phyloP scores from a whole-genome alignment of 768 basidiomycete species.

The Podaxis sp. region DNA sequence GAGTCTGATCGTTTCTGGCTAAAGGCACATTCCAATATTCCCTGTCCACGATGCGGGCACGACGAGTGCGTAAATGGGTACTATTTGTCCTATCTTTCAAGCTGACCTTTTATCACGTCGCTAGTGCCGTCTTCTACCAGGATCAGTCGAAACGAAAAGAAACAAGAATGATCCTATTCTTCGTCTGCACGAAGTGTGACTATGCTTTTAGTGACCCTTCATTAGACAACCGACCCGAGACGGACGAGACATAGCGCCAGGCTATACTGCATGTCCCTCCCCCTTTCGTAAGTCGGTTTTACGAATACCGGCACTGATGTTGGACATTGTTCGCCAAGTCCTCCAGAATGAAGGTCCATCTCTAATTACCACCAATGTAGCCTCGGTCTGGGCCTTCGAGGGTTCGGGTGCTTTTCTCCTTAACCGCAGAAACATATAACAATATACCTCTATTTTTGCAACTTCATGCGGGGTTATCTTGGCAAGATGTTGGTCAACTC shows the following conservation, averaged over 20 bases:
- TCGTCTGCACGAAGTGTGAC: conserved; percentile 81
- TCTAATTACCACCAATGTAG: too few species aligned
- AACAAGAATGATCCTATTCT: conserved; percentile 92
- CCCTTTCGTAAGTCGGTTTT: background rate
- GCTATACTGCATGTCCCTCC: background rate
- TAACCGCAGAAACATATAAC: too few species aligned
- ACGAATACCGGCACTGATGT: background rate
- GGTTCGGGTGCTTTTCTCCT: too few species aligned
- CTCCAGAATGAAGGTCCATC: background rate
- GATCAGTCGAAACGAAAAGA: conserved; percentile 97
- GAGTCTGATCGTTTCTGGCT: background rate
- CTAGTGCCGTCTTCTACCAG: conserved; percentile 91
- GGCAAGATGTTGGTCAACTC: too few species aligned
- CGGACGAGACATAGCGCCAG: conserved; percentile 16
- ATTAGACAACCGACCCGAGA: conserved; percentile 39
- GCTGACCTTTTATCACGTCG: conserved; percentile 8
- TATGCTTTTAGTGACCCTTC: conserved; percentile 71
- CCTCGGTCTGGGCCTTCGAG: too few species aligned
- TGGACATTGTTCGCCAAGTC: background rate
- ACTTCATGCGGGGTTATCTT: too few species aligned
- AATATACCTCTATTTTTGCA: too few species aligned
- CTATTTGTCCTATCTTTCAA: background rate
- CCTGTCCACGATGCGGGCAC: conserved; percentile 78
- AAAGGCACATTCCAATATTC: conserved; percentile 79
- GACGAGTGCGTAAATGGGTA: conserved; percentile 61